Evolutionary conservation across 192 early-diverging fungal genomes (phyloP).

Genomic region (Thoreauomyces humboldtii): DNA sequence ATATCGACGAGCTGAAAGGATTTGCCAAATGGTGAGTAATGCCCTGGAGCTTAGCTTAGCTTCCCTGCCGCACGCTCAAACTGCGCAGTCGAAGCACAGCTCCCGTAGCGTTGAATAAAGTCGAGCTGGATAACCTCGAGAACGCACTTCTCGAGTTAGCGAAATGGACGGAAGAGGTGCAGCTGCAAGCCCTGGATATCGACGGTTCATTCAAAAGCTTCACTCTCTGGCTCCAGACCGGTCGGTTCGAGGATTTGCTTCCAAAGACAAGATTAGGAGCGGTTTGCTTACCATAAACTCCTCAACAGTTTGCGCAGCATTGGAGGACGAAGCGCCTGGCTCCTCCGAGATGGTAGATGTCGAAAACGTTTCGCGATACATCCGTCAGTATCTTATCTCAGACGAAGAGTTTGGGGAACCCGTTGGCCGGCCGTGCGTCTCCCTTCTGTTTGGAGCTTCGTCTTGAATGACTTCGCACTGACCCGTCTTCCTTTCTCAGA

Average conservation of each 20-base stretch:
- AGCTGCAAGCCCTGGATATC: not conserved
- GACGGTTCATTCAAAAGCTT: not conserved
- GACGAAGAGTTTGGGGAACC: too few relatives aligned
- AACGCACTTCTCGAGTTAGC: too few relatives aligned
- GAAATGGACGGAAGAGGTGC: not conserved
- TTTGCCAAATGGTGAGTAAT: not conserved
- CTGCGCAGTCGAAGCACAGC: too few relatives aligned
- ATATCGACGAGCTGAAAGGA: not conserved
- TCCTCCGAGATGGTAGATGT: not conserved
- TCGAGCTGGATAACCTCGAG: too few relatives aligned
- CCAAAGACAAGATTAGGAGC: not conserved
- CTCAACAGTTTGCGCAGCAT: not conserved
- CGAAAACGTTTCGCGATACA: not conserved
- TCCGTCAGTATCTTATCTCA: not conserved
- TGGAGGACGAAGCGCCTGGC: not conserved
- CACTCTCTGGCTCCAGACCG: not conserved
- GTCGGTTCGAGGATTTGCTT: not conserved
- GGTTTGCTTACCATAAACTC: not conserved
- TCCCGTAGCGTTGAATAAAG: too few relatives aligned
- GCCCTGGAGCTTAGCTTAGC: too few relatives aligned
- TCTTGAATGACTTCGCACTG: too few relatives aligned
- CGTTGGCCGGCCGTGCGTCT: too few relatives aligned
- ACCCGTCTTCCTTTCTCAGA: too few relatives aligned
- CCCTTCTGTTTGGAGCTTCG: too few relatives aligned
- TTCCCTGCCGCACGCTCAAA: too few relatives aligned